Conservation (phyloP, 108 stramenopile genomes). For the Skeletonema tropicum region DNA sequence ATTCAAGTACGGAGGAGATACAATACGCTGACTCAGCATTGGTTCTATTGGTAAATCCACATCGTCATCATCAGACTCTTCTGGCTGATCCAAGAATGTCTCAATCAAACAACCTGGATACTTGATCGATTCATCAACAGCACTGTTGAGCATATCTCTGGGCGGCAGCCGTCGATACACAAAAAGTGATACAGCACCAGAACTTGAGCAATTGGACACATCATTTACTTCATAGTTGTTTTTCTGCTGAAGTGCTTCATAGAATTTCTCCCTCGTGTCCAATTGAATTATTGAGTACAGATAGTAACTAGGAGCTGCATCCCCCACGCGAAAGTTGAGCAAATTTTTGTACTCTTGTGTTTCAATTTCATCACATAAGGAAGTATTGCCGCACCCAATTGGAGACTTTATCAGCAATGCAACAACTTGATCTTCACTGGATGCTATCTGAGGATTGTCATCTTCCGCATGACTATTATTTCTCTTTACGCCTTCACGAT, state of each 20-base stretch:
- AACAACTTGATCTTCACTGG: slow-evolving; percentile 25
- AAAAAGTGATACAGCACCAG: slow-evolving; percentile 16
- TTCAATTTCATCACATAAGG: slow-evolving; percentile 27
- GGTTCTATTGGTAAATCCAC: slow-evolving; percentile 20
- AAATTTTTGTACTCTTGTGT: slow-evolving; percentile 33
- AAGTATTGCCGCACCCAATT: not conserved
- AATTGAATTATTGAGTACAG: slow-evolving; percentile 34
- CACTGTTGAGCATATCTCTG: slow-evolving; percentile 13
- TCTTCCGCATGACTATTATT: not conserved
- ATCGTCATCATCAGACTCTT: slow-evolving; percentile 16
- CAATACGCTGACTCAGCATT: slow-evolving; percentile 49
- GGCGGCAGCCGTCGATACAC: slow-evolving; percentile 32
- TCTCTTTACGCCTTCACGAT: not conserved
- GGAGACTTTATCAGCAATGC: slow-evolving; percentile 36
- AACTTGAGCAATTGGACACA: slow-evolving; percentile 10
- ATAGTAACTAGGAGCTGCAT: slow-evolving; percentile 50
- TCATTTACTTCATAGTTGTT: slow-evolving; percentile 4
- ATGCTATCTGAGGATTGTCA: not conserved
- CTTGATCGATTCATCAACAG: not conserved
- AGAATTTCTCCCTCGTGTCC: not conserved
- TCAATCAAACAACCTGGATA: slow-evolving; percentile 73
- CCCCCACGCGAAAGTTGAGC: slow-evolving; percentile 41
- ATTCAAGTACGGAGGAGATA: slow-evolving; percentile 71
- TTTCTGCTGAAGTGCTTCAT: not conserved
- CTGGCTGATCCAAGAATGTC: slow-evolving; percentile 25